These are phyloP conservation scores for Capniomyces stellatus DNA, from an alignment of 371 early-diverging fungal species.

Conservation along the genomic window DNA sequence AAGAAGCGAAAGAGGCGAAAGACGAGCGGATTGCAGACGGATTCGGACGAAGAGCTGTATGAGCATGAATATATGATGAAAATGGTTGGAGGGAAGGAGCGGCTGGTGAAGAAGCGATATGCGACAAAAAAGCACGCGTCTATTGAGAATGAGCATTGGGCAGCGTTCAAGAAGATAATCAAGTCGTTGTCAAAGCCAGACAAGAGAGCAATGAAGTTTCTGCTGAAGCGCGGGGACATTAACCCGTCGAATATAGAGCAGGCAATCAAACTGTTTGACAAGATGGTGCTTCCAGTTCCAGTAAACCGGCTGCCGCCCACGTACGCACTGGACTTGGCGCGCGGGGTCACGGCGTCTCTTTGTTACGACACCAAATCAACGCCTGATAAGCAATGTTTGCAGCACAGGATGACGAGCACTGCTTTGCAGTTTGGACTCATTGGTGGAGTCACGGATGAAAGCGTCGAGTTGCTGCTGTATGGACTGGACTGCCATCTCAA, in stretches of 20 bases:
- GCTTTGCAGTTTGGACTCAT: constrained; percentile 50
- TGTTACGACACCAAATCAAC: constrained; percentile 50
- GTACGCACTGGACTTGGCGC: constrained; percentile 41
- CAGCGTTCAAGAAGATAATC: constrained; percentile 45
- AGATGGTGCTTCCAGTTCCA: constrained; percentile 28
- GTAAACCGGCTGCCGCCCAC: constrained; percentile 31
- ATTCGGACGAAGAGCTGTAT: background rate
- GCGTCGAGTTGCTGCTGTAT: constrained; percentile 45
- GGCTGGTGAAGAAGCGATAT: constrained; percentile 15
- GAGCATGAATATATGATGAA: background rate
- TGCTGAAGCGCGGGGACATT: constrained; percentile 28
- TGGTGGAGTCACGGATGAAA: constrained; percentile 44
- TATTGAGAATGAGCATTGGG: constrained; percentile 26
- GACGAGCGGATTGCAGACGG: constrained; percentile 9
- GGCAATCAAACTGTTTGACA: constrained; percentile 29
- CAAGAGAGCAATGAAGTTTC: constrained; percentile 40
- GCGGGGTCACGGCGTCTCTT: constrained; percentile 45
- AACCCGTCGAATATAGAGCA: constrained; percentile 14
- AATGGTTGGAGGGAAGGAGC: background rate
- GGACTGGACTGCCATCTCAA: constrained; percentile 59
- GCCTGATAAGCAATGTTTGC: constrained; percentile 44
- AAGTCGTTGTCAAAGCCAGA: constrained; percentile 52
- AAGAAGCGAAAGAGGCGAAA: constrained; percentile 27
- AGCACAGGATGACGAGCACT: constrained; percentile 49
- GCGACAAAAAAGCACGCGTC: no score